Percentiles rank a stretch among this genome's conserved stretches.
These are phyloP conservation scores for Ogataea nitratoaversa DNA, from an alignment of 805 yeast genomes.

Conservation along the genomic window DNA sequence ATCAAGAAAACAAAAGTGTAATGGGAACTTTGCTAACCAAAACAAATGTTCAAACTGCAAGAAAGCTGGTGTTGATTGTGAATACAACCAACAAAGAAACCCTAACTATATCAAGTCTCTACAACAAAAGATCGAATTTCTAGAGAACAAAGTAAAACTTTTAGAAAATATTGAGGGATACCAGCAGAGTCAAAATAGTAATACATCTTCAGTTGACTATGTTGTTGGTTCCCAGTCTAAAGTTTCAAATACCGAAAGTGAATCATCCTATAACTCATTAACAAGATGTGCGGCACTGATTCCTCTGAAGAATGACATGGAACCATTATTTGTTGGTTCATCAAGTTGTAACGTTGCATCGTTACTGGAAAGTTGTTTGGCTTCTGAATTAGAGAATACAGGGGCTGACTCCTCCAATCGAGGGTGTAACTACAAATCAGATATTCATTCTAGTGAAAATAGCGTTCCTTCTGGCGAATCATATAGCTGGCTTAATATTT, in stretches of 20 bases:
- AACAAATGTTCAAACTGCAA: constrained; percentile 7
- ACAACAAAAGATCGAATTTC: constrained; percentile 5
- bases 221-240: not conserved
- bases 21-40: constrained; percentile 6
- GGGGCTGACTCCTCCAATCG: too few species aligned
- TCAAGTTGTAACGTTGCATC: constrained; percentile 13
- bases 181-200: not conserved
- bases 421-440: not conserved
- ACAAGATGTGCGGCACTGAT: constrained; percentile 14
- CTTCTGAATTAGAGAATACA: constrained; percentile 5
- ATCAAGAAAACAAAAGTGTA: constrained; percentile 15
- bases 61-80: constrained; percentile 6
- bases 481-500: not conserved
- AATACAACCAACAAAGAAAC: constrained; percentile 4
- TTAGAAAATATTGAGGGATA: not conserved
- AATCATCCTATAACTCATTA: constrained; percentile 1
- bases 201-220: not conserved
- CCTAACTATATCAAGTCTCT: constrained; percentile 6
- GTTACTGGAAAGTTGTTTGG: constrained; percentile 7
- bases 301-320: constrained; percentile 16
- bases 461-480: not conserved
- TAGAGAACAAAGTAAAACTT: too few species aligned
- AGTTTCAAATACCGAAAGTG: not conserved
- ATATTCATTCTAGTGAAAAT: not conserved
- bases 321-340: constrained; percentile 13